Conservation (phyloP, 2,329 filamentous ascomycete species). For the Rhynchosporium secalis region DNA sequence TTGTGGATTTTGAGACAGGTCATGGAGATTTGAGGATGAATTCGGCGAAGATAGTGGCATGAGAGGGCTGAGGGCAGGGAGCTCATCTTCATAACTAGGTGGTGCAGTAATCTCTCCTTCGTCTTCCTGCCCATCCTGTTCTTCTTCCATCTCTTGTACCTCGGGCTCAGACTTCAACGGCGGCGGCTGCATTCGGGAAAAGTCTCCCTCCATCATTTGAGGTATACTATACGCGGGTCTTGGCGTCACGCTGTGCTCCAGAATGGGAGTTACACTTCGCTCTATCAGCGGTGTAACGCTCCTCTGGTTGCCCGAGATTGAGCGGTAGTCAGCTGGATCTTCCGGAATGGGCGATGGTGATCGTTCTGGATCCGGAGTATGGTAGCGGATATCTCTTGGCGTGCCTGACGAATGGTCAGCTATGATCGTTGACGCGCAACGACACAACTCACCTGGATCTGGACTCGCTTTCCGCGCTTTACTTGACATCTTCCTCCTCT, state of each 20-base stretch:
- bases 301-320: conserved; percentile 12
- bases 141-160: neutral
- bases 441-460: conserved; percentile 10
- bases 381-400: conserved; percentile 18
- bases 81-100: conserved; percentile 11
- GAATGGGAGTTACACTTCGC: conserved; percentile 8
- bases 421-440: neutral
- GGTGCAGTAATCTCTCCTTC: conserved; percentile 4
- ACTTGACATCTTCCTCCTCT: conserved; percentile 16
- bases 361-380: conserved; percentile 14
- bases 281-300: conserved; percentile 13
- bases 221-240: conserved; percentile 5
- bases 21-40: conserved; percentile 13
- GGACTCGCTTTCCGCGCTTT: conserved; percentile 11
- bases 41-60: conserved; percentile 15
- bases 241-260: conserved; percentile 15
- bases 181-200: neutral
- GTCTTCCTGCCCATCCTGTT: conserved; percentile 7
- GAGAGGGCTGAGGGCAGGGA: conserved; percentile 15
- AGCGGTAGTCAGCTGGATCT: conserved; percentile 12
- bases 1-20: conserved; percentile 11
- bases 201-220: conserved; percentile 8
- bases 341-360: conserved; percentile 15
- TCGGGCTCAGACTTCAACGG: conserved; percentile 1
- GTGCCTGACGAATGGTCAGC: conserved; percentile 7